phyloP scores from a whole-genome alignment of 768 basidiomycete species.

The Solioccasus polychromus region DNA sequence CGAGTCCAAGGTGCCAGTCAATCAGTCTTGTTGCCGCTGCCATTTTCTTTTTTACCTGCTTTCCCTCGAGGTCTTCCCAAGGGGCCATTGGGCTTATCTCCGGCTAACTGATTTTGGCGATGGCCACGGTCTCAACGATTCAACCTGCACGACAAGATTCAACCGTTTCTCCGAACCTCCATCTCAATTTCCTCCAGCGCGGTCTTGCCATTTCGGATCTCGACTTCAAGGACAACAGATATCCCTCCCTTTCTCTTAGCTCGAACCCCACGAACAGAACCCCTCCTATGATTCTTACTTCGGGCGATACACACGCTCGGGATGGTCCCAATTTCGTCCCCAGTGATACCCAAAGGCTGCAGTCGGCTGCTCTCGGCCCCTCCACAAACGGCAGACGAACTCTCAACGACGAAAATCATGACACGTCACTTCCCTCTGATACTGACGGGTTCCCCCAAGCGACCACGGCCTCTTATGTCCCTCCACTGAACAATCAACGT shows the following conservation, averaged over 20 bases:
- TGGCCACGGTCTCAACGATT: constrained; percentile 50
- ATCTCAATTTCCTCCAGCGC: constrained; percentile 47
- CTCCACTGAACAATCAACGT: constrained; percentile 44
- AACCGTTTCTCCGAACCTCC: constrained; percentile 32
- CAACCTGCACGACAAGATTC: constrained; percentile 44
- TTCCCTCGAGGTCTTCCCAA: constrained; percentile 15
- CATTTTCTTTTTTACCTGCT: constrained; percentile 5
- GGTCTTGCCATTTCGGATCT: constrained; percentile 55
- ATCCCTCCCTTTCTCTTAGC: constrained; percentile 37
- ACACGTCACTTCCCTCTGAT: constrained; percentile 13
- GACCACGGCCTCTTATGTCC: constrained; percentile 42
- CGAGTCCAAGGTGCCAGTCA: neutral
- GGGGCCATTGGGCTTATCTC: constrained; percentile 21
- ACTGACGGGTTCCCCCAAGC: constrained; percentile 22
- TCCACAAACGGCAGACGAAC: constrained; percentile 21
- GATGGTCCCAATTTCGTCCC: constrained; percentile 9
- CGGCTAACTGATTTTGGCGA: constrained; percentile 22
- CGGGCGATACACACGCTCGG: constrained; percentile 29
- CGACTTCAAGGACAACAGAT: constrained; percentile 63
- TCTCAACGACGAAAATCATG: constrained; percentile 23
- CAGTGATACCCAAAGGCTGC: constrained; percentile 12
- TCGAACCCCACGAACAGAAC: constrained; percentile 22
- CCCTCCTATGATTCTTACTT: constrained; percentile 30
- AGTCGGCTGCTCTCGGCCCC: constrained; percentile 12
- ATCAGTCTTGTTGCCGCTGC: constrained; percentile 7